A percentile compares a stretch with the other conserved stretches of the same genome.
These are phyloP conservation scores for Vigna nakashimae DNA, from an alignment of 306 rosid genomes.

Conservation along the genomic window DNA sequence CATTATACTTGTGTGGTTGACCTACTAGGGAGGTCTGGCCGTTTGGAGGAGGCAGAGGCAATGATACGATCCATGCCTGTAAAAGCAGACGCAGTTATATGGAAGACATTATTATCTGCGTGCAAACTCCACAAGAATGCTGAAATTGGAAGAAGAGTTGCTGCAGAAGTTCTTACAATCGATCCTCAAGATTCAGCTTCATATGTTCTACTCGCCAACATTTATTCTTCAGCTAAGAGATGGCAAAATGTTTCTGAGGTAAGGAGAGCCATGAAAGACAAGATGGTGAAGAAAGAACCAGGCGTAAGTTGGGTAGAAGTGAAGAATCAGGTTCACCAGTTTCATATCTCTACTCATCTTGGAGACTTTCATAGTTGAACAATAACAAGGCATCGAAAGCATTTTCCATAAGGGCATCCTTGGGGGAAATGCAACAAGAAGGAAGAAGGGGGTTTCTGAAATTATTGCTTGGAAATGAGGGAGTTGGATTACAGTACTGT, in stretches of 20 bases:
- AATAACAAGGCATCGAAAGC: constrained; percentile 47
- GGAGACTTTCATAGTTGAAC: constrained; percentile 56
- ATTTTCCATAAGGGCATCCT: constrained; percentile 62
- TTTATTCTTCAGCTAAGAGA: constrained; percentile 78
- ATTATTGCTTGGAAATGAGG: constrained; percentile 67
- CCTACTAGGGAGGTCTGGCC: constrained; percentile 82
- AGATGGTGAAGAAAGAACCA: constrained; percentile 75
- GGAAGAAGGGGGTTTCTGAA: constrained; percentile 90
- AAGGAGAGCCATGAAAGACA: constrained; percentile 76
- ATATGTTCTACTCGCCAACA: constrained; percentile 77
- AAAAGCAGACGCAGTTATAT: constrained; percentile 78
- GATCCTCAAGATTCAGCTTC: constrained; percentile 85
- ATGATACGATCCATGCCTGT: constrained; percentile 84
- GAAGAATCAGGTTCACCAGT: constrained; percentile 75
- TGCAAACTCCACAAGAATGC: constrained; percentile 86
- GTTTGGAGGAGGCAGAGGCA: constrained; percentile 81
- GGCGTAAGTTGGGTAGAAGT: constrained; percentile 92
- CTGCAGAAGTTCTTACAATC: constrained; percentile 73
- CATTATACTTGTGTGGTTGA: constrained; percentile 93
- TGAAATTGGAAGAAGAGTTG: constrained; percentile 72
- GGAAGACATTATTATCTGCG: constrained; percentile 88
- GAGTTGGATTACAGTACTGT: constrained; percentile 41
- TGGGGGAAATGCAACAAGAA: constrained; percentile 62
- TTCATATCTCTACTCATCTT: constrained; percentile 55
- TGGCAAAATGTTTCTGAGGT: constrained; percentile 85